Percentiles rank a stretch among this genome's conserved stretches.
phyloP scores from a whole-genome alignment of 257 asterid species.

The Hygrophila difformis region DNA sequence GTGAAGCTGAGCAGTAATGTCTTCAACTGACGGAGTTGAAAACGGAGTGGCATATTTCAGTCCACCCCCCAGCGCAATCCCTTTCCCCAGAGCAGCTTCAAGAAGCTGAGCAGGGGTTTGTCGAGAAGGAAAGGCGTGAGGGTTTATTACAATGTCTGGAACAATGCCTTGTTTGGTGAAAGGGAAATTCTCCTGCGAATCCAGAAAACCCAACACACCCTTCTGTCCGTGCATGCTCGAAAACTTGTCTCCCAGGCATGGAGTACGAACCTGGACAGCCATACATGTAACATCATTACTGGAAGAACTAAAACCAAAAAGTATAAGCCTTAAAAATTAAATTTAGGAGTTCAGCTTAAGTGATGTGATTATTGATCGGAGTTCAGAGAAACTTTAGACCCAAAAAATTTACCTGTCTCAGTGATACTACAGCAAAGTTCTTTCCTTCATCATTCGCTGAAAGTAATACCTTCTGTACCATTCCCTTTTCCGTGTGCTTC shows the following conservation, averaged over 20 bases:
- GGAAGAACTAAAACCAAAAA: too few relatives aligned
- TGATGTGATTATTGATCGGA: too few relatives aligned
- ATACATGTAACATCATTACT: not conserved
- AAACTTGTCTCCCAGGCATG: slow-evolving; percentile 89
- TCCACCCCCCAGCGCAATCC: slow-evolving; percentile 75
- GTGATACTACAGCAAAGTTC: slow-evolving; percentile 68
- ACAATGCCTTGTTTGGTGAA: slow-evolving; percentile 81
- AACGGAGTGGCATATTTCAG: slow-evolving; percentile 84
- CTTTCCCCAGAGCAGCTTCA: slow-evolving; percentile 88
- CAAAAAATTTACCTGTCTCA: slow-evolving; percentile 63
- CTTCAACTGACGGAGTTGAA: slow-evolving; percentile 68
- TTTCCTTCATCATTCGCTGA: slow-evolving; percentile 90
- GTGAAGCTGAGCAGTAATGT: slow-evolving; percentile 69
- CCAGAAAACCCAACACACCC: slow-evolving; percentile 89
- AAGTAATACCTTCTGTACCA: slow-evolving; percentile 84
- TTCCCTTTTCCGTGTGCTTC: slow-evolving; percentile 92
- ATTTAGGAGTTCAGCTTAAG: too few relatives aligned
- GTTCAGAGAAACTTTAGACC: slow-evolving; percentile 2
- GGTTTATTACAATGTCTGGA: slow-evolving; percentile 93
- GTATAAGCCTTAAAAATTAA: slow-evolving; percentile 1
- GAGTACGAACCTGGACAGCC: slow-evolving; percentile 73
- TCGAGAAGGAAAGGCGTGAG: slow-evolving; percentile 94
- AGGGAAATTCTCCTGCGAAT: slow-evolving; percentile 88
- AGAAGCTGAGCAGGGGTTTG: slow-evolving; percentile 95
- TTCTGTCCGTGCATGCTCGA: slow-evolving; percentile 99